Base-by-base conservation (phyloP, 140 eudicot genomes). In the Erigeron philadelphicus region DNA sequence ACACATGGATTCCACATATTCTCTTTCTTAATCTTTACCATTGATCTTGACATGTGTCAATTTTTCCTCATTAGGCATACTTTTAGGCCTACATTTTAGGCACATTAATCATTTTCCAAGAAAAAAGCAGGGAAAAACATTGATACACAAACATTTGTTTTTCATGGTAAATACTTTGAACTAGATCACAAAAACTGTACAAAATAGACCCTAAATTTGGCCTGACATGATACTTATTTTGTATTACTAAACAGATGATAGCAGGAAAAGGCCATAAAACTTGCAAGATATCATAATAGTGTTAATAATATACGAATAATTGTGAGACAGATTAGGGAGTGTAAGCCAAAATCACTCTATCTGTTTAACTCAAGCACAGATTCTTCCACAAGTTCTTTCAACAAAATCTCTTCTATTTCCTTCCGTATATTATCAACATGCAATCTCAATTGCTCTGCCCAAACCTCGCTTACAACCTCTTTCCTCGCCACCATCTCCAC, bases 401-500 rank as follows among this genome's bases (percentile, higher is more conserved):
- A 72, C 89, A 94, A 57, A 73, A 81, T 77, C 79, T 82, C 84
- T 82, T 85, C 95, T 38, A 94, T 85, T 78, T 85, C 99, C 74
- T 79, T 81, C 8, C 82, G 81, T 23, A 94, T 70, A 64, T 60
- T 59, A 75, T 85, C 91, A 47, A 75, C 54, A 72, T 94, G 89
- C 81, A 81, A 47, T 47, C 79, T 80, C 77, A 84, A 72, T 35
- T 57, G 66, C 52, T 80, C 91, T 16, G 18, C 67, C 99, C 99
- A 89, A n/a, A 84, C 91, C 77, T 70, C 83, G 11, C 95, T 91
- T 58, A 74, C 89, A 43, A 94, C 89, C 84, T 94, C 91, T 78
- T 79, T 87, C 78, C 84, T 85, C 80, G 83, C 90, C 75, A 83
- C 84, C 78, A 85, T 69, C 76, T 86, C 99, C 79, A 85, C 88